Conservation (phyloP, 345 rosid species). For the Ricinus communis region DNA sequence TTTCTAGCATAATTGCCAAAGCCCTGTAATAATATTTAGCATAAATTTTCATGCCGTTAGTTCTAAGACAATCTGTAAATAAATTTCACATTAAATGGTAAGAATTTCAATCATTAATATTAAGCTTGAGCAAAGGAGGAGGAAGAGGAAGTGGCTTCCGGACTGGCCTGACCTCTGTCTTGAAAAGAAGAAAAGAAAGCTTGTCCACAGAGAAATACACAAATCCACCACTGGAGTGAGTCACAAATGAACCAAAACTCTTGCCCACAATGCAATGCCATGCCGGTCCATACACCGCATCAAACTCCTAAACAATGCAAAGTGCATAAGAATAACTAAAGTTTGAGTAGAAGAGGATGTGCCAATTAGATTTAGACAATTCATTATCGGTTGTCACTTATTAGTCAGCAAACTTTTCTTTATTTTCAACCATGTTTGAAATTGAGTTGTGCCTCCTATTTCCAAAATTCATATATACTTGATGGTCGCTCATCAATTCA, state of each 20-base stretch:
- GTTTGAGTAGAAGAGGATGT: background rate
- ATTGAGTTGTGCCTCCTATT: background rate
- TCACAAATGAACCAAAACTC: slow-evolving; percentile 47
- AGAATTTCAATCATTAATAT: slow-evolving; percentile 5
- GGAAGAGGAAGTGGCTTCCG: slow-evolving; percentile 7
- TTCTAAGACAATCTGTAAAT: background rate
- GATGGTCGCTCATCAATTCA: no score
- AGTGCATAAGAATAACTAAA: background rate
- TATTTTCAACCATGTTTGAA: background rate
- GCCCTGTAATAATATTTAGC: no score
- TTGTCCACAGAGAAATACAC: slow-evolving; percentile 42
- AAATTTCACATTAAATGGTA: background rate
- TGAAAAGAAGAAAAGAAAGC: slow-evolving; percentile 57
- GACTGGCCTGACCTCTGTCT: slow-evolving; percentile 54
- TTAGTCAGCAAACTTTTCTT: background rate
- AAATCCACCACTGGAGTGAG: slow-evolving; percentile 44
- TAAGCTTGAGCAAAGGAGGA: slow-evolving; percentile 15
- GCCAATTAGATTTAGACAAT: background rate
- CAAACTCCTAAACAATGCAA: slow-evolving; percentile 33
- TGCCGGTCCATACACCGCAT: slow-evolving; percentile 39
- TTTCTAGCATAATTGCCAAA: no score
- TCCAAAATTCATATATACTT: no score
- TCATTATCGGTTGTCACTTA: background rate
- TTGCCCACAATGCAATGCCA: slow-evolving; percentile 56
- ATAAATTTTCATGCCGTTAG: background rate